Percentiles rank a stretch among this genome's conserved stretches.
Conservation (phyloP, 192 early-diverging fungal genomes). For the Entomortierella beljakovae region DNA sequence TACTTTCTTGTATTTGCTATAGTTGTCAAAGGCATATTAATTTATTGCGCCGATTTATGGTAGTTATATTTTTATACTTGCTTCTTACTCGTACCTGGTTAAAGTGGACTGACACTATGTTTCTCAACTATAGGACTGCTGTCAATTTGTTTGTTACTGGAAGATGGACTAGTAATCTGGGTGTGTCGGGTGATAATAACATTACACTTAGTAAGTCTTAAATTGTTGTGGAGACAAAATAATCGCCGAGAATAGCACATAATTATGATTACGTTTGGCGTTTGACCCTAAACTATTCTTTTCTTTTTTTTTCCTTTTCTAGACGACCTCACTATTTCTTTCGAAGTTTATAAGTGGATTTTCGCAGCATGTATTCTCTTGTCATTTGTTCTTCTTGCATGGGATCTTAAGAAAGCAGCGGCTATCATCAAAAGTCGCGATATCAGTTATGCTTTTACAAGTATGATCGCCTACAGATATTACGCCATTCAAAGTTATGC, state of each 20-base stretch:
- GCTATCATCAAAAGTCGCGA: constrained; percentile 73
- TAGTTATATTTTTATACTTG: neutral
- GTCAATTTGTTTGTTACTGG: constrained; percentile 45
- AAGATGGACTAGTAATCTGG: constrained; percentile 27
- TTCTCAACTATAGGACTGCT: constrained; percentile 26
- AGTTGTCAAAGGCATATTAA: constrained; percentile 77
- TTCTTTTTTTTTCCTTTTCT: neutral
- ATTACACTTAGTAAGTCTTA: constrained; percentile 3
- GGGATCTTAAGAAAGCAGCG: constrained; percentile 80
- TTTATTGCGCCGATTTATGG: constrained; percentile 87
- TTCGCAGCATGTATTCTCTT: constrained; percentile 73
- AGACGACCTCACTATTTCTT: constrained; percentile 29
- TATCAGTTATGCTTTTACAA: constrained; percentile 82
- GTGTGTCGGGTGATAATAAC: constrained; percentile 6
- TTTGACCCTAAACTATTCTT: neutral
- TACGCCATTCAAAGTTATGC: constrained; percentile 79
- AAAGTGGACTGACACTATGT: neutral
- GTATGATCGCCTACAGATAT: constrained; percentile 78
- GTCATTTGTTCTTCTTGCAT: constrained; percentile 77
- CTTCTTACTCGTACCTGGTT: neutral
- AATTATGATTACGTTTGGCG: neutral
- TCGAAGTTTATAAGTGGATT: constrained; percentile 59
- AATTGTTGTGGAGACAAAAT: no score
- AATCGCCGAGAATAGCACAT: neutral
- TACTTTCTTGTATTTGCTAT: constrained; percentile 72